phyloP scores from a whole-genome alignment of 257 asterid genomes.

The Solanum boliviense region DNA sequence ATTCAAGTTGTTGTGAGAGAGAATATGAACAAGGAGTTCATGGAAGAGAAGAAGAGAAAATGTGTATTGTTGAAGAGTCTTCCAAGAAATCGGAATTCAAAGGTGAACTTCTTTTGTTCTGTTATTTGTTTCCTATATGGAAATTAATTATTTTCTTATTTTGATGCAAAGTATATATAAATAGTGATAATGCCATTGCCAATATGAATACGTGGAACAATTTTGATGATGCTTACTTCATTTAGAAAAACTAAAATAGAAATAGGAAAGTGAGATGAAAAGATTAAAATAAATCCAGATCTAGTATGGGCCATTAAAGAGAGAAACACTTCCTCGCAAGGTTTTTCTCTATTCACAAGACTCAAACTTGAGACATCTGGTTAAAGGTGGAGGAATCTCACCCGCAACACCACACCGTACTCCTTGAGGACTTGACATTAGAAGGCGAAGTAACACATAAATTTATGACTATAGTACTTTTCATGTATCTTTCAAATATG shows the following conservation, averaged over 20 bases:
- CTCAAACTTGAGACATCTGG: background rate
- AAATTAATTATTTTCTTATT: background rate
- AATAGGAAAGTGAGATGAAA: background rate
- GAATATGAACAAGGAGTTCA: background rate
- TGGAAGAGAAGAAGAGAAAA: background rate
- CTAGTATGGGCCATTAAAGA: background rate
- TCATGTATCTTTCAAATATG: background rate
- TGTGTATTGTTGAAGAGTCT: background rate
- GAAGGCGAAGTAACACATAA: background rate
- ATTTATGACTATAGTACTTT: background rate
- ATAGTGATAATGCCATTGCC: background rate
- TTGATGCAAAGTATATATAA: background rate
- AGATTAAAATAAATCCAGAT: background rate
- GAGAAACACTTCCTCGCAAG: background rate
- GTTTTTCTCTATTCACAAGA: background rate
- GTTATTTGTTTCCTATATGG: background rate
- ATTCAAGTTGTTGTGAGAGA: background rate
- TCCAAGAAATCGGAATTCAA: background rate
- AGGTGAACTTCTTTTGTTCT: background rate
- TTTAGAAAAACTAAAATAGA: background rate
- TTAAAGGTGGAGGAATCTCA: background rate
- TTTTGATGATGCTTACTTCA: background rate
- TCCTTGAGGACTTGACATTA: background rate
- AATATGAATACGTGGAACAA: background rate
- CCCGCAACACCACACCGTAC: background rate